Evolutionary conservation across 208 protist genomes (phyloP).

Genomic region (Trypanosoma conorhini): DNA sequence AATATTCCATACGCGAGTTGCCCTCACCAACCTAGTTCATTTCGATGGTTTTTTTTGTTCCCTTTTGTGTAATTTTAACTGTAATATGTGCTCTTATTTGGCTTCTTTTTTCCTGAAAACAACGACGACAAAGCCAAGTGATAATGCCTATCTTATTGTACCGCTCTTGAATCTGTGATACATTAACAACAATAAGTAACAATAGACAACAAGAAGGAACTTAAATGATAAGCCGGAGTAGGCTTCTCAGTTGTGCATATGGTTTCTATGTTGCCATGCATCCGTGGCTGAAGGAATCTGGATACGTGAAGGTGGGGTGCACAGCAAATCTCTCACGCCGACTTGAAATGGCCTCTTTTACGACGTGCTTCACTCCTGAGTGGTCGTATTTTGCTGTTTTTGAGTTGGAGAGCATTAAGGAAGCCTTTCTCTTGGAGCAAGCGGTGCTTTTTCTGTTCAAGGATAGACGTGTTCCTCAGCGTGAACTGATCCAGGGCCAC

Average conservation of each 20-base stretch:
- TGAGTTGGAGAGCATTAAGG: constrained; percentile 45
- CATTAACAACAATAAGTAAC: background rate
- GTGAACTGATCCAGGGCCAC: constrained; percentile 51
- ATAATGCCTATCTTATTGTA: background rate
- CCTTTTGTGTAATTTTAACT: background rate
- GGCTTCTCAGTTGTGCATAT: constrained; percentile 8
- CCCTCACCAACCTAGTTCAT: too few species aligned
- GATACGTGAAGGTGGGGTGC: constrained; percentile 74
- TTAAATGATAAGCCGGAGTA: constrained; percentile 10
- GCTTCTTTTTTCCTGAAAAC: background rate
- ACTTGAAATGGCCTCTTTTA: constrained; percentile 70
- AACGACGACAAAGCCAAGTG: background rate
- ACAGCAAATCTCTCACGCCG: constrained; percentile 55
- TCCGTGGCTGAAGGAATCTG: constrained; percentile 57
- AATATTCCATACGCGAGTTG: background rate
- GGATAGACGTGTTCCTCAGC: constrained; percentile 48
- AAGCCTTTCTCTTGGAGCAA: constrained; percentile 76
- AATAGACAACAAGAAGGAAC: background rate
- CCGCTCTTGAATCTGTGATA: background rate
- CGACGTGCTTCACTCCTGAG: constrained; percentile 78
- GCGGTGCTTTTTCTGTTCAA: constrained; percentile 64
- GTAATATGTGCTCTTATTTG: background rate
- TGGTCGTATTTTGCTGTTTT: constrained; percentile 67
- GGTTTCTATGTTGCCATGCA: constrained; percentile 78
- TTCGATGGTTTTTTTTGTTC: background rate